Evolutionary conservation across 164 flowering plant species (phyloP), one percentile per base, ranked within the genome.

Genomic region (Tetracentron sinense): DNA sequence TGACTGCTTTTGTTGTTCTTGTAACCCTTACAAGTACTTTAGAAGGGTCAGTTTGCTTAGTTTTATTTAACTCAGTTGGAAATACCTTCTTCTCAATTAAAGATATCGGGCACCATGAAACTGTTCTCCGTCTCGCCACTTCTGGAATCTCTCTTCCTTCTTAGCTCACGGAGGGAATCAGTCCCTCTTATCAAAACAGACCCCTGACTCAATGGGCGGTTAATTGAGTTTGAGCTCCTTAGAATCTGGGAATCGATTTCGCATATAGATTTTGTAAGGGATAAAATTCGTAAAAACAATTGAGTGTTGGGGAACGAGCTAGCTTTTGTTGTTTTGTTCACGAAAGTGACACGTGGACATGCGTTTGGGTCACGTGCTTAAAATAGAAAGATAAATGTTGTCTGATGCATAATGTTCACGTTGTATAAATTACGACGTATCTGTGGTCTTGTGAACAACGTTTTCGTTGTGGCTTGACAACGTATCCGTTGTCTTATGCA

Each of bases 101-200:
- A 33, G 77, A 54, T 59, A 63, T 27, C 8, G n/a, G 75, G 15
- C 1, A 51, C 7, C 17, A 56, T 30, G 23, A 3, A 30, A 60
- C 56, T 75, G 73, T 85, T 86, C 75, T 86, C 95, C 16, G 60
- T 65, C 31, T 86, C 89, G 12, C 77, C 75, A 66, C 72, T 82
- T 78, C 82, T 81, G 17, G 67, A 69, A 27, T 78, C 81, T 52
- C 89, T 64, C 66, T 80, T 87, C 76, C 79, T 86, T 64, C 83
- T 67, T 19, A 56, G 63, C 62, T 79, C 81, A 25, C 70, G 76
- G 21, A 70, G 63, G 38, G 73, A 66, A 46, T 69, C 81, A 35
- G 69, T 53, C n/a, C 78, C 82, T 72, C 69, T 80, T 29, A 73
- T 64, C 66, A 70, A 33, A 31, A n/a, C 35, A 28, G 83, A 74